Conservation (phyloP, 371 early-diverging fungal genomes). For the Rhizomucor miehei region DNA sequence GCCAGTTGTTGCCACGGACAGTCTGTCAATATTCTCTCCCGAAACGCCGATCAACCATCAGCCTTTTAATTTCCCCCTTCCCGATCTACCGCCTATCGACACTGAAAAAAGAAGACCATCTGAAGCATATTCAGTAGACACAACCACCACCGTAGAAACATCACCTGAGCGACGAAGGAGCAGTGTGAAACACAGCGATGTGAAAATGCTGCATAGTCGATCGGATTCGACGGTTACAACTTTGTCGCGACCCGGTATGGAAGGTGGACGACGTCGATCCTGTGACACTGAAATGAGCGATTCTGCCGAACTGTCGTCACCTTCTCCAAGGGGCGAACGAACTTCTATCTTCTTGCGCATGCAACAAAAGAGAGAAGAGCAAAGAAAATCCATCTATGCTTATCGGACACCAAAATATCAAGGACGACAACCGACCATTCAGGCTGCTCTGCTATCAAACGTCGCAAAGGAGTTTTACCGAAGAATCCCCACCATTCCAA, state of each 20-base stretch:
- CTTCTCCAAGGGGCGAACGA: neutral
- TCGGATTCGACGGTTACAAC: slow-evolving; percentile 11
- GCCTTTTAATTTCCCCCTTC: neutral
- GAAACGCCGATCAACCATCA: neutral
- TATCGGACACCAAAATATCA: slow-evolving; percentile 17
- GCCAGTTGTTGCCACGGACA: slow-evolving; percentile 7
- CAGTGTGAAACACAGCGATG: neutral
- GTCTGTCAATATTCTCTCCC: slow-evolving; percentile 3
- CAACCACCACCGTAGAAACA: neutral
- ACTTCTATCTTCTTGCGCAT: slow-evolving; percentile 23
- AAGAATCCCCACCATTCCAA: slow-evolving; percentile 25
- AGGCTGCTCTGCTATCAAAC: slow-evolving; percentile 76
- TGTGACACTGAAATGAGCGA: slow-evolving; percentile 11
- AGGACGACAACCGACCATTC: slow-evolving; percentile 24
- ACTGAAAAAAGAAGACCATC: slow-evolving; percentile 4
- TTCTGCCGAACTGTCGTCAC: neutral
- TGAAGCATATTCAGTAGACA: slow-evolving; percentile 3
- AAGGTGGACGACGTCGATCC: slow-evolving; percentile 2
- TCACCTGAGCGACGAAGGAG: neutral
- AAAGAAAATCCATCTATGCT: slow-evolving; percentile 34
- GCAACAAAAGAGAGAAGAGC: slow-evolving; percentile 32
- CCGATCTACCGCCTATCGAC: neutral
- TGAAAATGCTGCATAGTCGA: slow-evolving; percentile 10
- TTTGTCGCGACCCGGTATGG: neutral
- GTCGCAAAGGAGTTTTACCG: slow-evolving; percentile 71